Percentiles rank a stretch among this genome's conserved stretches.
These are phyloP conservation scores for maize (Zea mays) DNA, from an alignment of 176 grass and related monocot species.

Conservation along the genomic window Zm-B73-REFERENCE-NAM-5.0 NC_050100.1:170537501-170538000, in stretches of 20 bases:
- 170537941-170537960: slow-evolving; percentile 43
- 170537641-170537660: background rate
- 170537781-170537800: too few species aligned
- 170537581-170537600: too few species aligned
- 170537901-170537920: slow-evolving; percentile 51
- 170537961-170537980: background rate
- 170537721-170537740: background rate
- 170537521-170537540: too few species aligned
- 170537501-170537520: too few species aligned
- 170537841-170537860: background rate
- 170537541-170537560: too few species aligned
- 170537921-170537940: slow-evolving; percentile 36
- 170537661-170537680: background rate
- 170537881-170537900: slow-evolving; percentile 1
- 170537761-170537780: too few species aligned
- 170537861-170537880: background rate
- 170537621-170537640: background rate
- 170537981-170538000: too few species aligned
- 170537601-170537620: too few species aligned
- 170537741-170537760: background rate
- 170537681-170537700: background rate
- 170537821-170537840: slow-evolving; percentile 3
- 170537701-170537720: background rate
- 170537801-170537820: background rate
- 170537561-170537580: too few species aligned